These are phyloP conservation scores for Phaeosphaeria sp. DNA, from an alignment of 2,329 filamentous ascomycete genomes.

Conservation along the genomic window DNA sequence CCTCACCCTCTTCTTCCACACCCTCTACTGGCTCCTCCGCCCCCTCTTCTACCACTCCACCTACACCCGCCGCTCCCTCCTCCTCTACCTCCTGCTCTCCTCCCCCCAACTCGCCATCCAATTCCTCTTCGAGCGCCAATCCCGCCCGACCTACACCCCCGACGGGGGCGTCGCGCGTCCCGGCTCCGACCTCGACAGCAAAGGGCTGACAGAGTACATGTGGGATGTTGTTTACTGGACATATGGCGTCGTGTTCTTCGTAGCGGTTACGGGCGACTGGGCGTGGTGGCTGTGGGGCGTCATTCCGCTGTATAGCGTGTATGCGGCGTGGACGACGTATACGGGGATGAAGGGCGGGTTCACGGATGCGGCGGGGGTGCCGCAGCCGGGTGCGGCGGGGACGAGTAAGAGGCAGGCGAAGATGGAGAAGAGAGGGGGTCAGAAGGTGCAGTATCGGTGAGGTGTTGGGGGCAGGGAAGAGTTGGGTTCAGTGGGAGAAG, in stretches of 20 bases:
- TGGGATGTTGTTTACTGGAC: constrained; percentile 97
- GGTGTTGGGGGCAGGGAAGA: background rate
- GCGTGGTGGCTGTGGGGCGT: constrained; percentile 69
- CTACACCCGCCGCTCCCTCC: constrained; percentile 59
- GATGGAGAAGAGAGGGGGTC: constrained; percentile 60
- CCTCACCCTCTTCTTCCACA: constrained; percentile 74
- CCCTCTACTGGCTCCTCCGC: constrained; percentile 75
- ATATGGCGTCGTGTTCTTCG: constrained; percentile 77
- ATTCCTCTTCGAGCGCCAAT: constrained; percentile 83
- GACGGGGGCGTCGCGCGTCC: constrained; percentile 69
- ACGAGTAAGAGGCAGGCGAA: constrained; percentile 59
- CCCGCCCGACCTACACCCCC: constrained; percentile 76
- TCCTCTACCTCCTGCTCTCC: constrained; percentile 75
- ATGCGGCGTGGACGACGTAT: constrained; percentile 55
- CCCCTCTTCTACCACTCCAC: constrained; percentile 68
- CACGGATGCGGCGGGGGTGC: constrained; percentile 50
- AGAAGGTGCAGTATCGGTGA: constrained; percentile 50
- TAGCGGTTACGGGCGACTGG: constrained; percentile 80
- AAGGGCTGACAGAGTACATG: constrained; percentile 95
- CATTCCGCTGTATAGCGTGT: constrained; percentile 57
- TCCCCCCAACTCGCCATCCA: constrained; percentile 79
- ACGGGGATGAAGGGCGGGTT: constrained; percentile 53
- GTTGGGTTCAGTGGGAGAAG: background rate
- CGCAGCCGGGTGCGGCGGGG: constrained; percentile 33
- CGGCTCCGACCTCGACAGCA: constrained; percentile 86